Evolutionary conservation across 2,329 filamentous ascomycete species (phyloP), one percentile per base, ranked within the genome.

Genomic region (Didymella keratinophila): DNA sequence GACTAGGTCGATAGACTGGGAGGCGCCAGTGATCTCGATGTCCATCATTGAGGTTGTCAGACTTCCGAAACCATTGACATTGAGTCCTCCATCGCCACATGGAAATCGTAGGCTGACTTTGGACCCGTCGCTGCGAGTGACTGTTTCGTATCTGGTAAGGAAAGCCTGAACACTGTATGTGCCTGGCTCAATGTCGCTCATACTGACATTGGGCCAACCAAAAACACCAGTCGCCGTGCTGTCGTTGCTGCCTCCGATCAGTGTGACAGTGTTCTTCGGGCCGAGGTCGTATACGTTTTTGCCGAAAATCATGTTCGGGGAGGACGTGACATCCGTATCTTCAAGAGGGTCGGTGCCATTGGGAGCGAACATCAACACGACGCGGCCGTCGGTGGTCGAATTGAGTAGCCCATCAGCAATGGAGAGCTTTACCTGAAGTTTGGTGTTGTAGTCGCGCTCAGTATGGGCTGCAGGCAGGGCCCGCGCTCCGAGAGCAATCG

Each of bases 291-390:
- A 72, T 4, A 77, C 75, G 44, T 77, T 78, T 59, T 76, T 69
- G 37, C 76, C 76, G 54, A 72, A 78, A 47, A 78, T 74, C n/a
- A 67, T 61, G 56, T 77, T 70, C 0, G 71, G 71, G 0, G 74
- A 73, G 3, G 71, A 70, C 1, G 67, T 69, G 32, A 78, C 74
- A 52, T 78, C 76, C 5, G 70, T 75, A 39, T 78, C 70, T 3
- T 71, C 64, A n/a, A 78, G 67, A 23, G 76, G 76, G 58, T 76
- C 68, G 1, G 65, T 68, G 1, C 72, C 73, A 20, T 69, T 67
- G 8, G 75, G 76, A 4, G 75, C 73, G 53, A 77, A 70, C 54
- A 78, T 65, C 30, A 78, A 47, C 14, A 69, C 59, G 28, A 76
- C 59, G 16, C 70, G 70, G n/a, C 75, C 74, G 65, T 74, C 67